Conservation (phyloP, 352 stramenopile genomes). For the Globisporangium rhizosaccharum region DNA sequence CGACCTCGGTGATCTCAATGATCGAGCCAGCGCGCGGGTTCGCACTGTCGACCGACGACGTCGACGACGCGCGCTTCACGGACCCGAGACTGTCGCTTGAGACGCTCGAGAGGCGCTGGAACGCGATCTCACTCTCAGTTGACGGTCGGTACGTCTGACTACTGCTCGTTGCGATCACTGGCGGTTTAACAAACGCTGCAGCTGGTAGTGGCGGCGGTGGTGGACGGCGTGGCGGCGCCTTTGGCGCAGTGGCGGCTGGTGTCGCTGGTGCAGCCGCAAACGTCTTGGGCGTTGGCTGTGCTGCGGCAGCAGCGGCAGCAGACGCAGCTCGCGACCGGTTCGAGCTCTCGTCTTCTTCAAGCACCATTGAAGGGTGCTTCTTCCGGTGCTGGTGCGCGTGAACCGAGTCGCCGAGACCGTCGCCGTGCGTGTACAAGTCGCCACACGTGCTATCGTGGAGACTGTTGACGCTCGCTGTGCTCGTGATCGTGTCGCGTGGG, state of each 20-base stretch:
- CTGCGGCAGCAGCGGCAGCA: no score
- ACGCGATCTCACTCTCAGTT: conserved; percentile 9
- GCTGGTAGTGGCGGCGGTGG: conserved; percentile 10
- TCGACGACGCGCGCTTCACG: conserved; percentile 18
- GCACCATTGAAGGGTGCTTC: conserved; percentile 11
- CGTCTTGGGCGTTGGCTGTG: background rate
- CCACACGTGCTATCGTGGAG: conserved; percentile 18
- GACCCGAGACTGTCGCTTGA: conserved; percentile 14
- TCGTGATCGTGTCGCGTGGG: conserved; percentile 13
- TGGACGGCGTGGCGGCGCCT: background rate
- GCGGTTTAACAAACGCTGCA: conserved; percentile 8
- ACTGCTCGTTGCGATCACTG: background rate
- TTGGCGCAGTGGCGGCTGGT: background rate
- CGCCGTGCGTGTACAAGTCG: conserved; percentile 15
- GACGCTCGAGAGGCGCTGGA: conserved; percentile 16
- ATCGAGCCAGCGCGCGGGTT: conserved; percentile 16
- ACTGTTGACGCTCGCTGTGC: conserved; percentile 16
- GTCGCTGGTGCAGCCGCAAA: conserved; percentile 3
- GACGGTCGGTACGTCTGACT: conserved; percentile 10
- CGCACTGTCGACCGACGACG: conserved; percentile 13
- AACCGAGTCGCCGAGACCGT: conserved; percentile 12
- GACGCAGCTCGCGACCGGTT: background rate
- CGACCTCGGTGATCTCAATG: conserved; percentile 18
- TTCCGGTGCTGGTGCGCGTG: conserved; percentile 6
- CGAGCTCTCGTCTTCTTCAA: conserved; percentile 14